These are phyloP conservation scores for Thraustochytrium sp. DNA, from an alignment of 352 stramenopile species.

Conservation along the genomic window DNA sequence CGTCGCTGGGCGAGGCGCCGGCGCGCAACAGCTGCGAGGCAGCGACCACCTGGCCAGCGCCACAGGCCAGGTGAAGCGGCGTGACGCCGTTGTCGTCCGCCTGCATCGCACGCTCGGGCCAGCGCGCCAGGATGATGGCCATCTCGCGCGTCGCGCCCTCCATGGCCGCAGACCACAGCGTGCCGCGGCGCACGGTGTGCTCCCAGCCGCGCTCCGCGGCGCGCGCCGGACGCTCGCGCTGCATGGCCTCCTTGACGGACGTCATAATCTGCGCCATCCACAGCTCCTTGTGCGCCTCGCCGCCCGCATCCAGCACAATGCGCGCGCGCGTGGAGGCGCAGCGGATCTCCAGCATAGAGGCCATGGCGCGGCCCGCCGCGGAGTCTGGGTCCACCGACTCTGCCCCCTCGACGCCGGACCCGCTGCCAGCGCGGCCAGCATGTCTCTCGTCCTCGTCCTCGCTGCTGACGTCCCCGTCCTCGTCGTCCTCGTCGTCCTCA, in stretches of 20 bases:
- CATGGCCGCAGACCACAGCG: background rate
- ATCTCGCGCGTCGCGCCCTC: background rate
- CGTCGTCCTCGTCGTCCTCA: background rate
- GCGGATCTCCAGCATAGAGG: background rate
- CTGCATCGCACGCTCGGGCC: background rate
- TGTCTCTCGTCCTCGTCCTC: background rate
- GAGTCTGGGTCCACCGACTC: background rate
- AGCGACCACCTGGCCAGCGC: background rate
- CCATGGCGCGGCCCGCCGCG: background rate
- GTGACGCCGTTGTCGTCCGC: slow-evolving; percentile 7
- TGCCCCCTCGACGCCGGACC: background rate
- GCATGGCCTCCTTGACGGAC: background rate
- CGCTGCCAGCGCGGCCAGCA: background rate
- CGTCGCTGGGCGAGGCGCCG: background rate
- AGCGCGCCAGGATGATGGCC: background rate
- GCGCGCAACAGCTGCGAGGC: background rate
- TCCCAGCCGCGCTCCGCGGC: background rate
- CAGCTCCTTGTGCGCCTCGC: background rate
- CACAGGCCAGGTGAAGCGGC: background rate
- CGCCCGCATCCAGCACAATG: background rate
- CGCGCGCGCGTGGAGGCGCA: background rate
- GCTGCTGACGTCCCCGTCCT: background rate
- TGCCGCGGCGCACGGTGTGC: background rate
- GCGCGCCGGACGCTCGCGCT: background rate
- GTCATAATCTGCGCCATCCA: background rate